Conservation (phyloP, 768 basidiomycete species). For the Lactarius psammicola region DNA sequence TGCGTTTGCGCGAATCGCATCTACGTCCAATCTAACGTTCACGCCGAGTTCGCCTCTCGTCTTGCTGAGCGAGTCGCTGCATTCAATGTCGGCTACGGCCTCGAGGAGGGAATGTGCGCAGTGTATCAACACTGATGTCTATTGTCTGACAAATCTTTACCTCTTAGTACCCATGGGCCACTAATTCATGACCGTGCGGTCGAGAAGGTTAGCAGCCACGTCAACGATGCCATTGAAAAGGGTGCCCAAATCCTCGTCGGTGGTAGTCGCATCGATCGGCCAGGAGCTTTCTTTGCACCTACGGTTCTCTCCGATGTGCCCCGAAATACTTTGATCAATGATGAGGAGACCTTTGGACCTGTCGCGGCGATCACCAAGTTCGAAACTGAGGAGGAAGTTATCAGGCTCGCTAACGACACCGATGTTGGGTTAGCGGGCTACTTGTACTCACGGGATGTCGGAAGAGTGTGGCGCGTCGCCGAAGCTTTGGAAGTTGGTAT, state of each 20-base stretch:
- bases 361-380: constrained; percentile 86
- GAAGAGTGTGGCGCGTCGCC: constrained; percentile 90
- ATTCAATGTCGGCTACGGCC: constrained; percentile 87
- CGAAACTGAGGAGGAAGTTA: constrained; percentile 90
- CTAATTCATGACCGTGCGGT: constrained; percentile 85
- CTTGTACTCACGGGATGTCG: constrained; percentile 86
- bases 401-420: constrained; percentile 78
- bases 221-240: constrained; percentile 79
- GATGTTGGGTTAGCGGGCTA: constrained; percentile 91
- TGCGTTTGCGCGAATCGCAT: constrained; percentile 89
- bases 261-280: constrained; percentile 63
- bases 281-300: constrained; percentile 74
- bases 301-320: constrained; percentile 90
- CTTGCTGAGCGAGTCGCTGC: constrained; percentile 79
- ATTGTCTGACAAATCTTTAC: background rate
- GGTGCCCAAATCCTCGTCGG: constrained; percentile 90
- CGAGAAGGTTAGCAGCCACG: constrained; percentile 81
- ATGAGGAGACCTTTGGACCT: constrained; percentile 96
- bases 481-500: constrained; percentile 93
- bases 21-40: constrained; percentile 87
- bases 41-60: constrained; percentile 87
- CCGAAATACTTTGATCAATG: constrained; percentile 55
- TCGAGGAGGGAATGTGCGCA: constrained; percentile 71
- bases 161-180: constrained; percentile 83
- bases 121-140: background rate